Percentiles rank a stretch among this genome's conserved stretches.
These are phyloP conservation scores for Sordariomycetes sp. DNA, from an alignment of 2,329 filamentous ascomycete species.

Conservation along the genomic window DNA sequence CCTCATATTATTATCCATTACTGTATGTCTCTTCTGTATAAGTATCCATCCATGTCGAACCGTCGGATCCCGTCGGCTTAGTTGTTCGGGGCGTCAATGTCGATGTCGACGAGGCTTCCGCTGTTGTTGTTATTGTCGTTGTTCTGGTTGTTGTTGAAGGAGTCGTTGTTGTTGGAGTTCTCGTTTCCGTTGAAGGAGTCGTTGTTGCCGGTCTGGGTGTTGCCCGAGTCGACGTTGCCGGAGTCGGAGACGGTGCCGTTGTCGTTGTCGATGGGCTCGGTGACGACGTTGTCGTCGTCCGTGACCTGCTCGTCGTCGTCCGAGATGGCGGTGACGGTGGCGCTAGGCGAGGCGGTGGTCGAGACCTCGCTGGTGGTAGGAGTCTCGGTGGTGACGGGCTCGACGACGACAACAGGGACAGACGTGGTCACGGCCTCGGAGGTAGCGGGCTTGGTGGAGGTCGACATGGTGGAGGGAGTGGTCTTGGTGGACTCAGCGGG, in stretches of 20 bases:
- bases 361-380: neutral
- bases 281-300: neutral
- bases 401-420: neutral
- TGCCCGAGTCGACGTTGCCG: slow-evolving; percentile 1
- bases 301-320: slow-evolving; percentile 5
- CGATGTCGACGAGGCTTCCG: neutral
- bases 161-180: slow-evolving; percentile 2
- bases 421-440: neutral
- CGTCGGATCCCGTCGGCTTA: neutral
- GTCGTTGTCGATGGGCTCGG: neutral
- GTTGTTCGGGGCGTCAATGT: neutral
- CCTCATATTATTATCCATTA: no score
- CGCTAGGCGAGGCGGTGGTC: neutral
- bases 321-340: neutral
- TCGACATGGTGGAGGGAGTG: neutral
- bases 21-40: no score
- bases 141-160: neutral
- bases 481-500: neutral
- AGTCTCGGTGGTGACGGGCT: neutral
- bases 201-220: slow-evolving; percentile 1
- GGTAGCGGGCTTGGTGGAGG: neutral
- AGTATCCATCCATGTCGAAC: neutral
- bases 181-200: neutral
- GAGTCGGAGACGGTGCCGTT: slow-evolving; percentile 1
- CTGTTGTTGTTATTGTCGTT: neutral